Percentiles rank a stretch among this genome's conserved stretches.
Evolutionary conservation across 2,329 filamentous ascomycete species (phyloP).

Genomic region (Sclerotinia subarctica): DNA sequence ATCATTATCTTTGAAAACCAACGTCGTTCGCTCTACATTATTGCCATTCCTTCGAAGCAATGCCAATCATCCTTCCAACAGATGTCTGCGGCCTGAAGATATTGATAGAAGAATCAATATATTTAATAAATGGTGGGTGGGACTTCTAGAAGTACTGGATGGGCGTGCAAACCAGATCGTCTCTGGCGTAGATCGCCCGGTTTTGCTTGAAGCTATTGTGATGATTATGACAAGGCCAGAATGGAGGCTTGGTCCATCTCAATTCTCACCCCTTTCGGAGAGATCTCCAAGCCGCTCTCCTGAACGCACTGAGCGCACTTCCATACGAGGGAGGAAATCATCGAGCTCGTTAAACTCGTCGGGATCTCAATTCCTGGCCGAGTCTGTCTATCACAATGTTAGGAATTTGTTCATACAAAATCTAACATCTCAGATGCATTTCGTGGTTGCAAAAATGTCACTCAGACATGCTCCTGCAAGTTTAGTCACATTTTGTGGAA

Average conservation of each 20-base stretch:
- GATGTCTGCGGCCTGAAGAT: slow-evolving; percentile 61
- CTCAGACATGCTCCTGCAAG: slow-evolving; percentile 54
- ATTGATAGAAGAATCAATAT: slow-evolving; percentile 65
- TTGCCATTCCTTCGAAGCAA: slow-evolving; percentile 64
- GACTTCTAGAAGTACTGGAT: slow-evolving; percentile 64
- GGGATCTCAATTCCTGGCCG: slow-evolving; percentile 63
- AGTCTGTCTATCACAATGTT: slow-evolving; percentile 70
- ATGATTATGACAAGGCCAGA: slow-evolving; percentile 70
- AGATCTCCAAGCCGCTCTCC: slow-evolving; percentile 39
- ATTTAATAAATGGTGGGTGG: slow-evolving; percentile 73
- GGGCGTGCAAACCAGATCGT: slow-evolving; percentile 67
- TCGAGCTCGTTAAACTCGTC: slow-evolving; percentile 55
- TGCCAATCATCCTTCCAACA: slow-evolving; percentile 56
- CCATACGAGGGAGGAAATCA: slow-evolving; percentile 37
- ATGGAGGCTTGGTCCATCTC: slow-evolving; percentile 61
- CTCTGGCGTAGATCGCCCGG: slow-evolving; percentile 65
- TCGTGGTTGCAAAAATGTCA: slow-evolving; percentile 72
- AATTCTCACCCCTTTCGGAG: slow-evolving; percentile 51
- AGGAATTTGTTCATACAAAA: slow-evolving; percentile 69
- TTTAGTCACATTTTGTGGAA: slow-evolving; percentile 67
- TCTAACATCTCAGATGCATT: slow-evolving; percentile 64
- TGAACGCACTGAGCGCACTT: slow-evolving; percentile 29
- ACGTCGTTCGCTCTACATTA: slow-evolving; percentile 61
- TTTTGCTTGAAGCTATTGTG: slow-evolving; percentile 65
- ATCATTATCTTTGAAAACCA: slow-evolving; percentile 64